Conservation (phyloP, 2,329 filamentous ascomycete genomes). For the Zasmidium angulare region DNA sequence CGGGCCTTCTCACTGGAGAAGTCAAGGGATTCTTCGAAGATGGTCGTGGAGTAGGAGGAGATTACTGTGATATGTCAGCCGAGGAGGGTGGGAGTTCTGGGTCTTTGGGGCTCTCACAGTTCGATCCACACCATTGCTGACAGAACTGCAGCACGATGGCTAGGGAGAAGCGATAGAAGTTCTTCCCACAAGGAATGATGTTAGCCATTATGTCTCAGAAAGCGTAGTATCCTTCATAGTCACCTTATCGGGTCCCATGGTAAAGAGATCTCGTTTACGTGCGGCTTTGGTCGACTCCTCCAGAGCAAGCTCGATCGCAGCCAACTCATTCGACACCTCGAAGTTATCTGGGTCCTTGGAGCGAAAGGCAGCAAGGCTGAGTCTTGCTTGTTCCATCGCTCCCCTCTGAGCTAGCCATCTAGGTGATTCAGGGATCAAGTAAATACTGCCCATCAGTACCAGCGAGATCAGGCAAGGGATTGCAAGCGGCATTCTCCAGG, state of each 20-base stretch:
- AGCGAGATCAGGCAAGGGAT: slow-evolving; percentile 49
- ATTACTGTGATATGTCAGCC: too few species aligned
- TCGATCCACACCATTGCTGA: slow-evolving; percentile 53
- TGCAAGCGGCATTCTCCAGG: slow-evolving; percentile 46
- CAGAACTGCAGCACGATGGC: slow-evolving; percentile 53
- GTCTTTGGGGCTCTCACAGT: too few species aligned
- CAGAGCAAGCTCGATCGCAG: slow-evolving; percentile 51
- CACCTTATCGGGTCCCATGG: slow-evolving; percentile 47
- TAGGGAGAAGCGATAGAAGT: slow-evolving; percentile 51
- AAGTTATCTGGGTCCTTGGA: slow-evolving; percentile 40
- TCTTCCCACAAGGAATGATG: slow-evolving; percentile 51
- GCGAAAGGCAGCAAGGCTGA: slow-evolving; percentile 41
- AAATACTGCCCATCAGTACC: slow-evolving; percentile 30
- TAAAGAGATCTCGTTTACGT: slow-evolving; percentile 46
- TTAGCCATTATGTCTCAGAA: neutral
- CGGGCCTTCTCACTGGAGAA: slow-evolving; percentile 40
- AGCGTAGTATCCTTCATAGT: too few species aligned
- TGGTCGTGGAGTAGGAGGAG: slow-evolving; percentile 31
- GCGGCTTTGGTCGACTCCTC: slow-evolving; percentile 43
- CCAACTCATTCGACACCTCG: slow-evolving; percentile 45
- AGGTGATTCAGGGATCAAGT: slow-evolving; percentile 41
- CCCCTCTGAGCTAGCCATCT: slow-evolving; percentile 39
- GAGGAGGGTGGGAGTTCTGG: too few species aligned
- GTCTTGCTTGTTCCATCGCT: slow-evolving; percentile 23
- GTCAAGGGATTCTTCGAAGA: slow-evolving; percentile 36